Base-by-base conservation (phyloP, 805 yeast species). In the Soucietia sequanensis region DNA sequence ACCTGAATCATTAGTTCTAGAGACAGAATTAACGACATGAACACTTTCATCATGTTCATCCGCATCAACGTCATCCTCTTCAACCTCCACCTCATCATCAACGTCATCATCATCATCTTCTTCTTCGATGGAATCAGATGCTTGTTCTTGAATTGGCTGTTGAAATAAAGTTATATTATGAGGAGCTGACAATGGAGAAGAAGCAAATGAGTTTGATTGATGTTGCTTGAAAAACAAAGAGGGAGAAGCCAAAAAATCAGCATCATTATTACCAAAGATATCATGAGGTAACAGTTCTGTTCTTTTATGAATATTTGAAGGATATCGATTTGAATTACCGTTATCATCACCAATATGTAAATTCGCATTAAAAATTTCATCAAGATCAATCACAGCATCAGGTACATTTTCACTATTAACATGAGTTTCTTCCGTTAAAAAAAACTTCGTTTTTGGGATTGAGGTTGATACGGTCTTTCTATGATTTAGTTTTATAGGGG, bases 361-460 rank as follows among this genome's bases (percentile, higher is more conserved):
- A 33, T 54, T 54, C 4, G 64, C 62, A 35, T 60, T 54, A 17
- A 63, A 44, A 6, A 65, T 59, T 33, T 62, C 68, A 39, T 65
- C 70, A 29, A 65, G 51, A 37, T 65, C 72, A 16, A 65, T 65
- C 7, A 65, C 57, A 6, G 70, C 67, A 30, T 64, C 65, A 3
- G 70, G 70, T 2, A 62, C 48, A 33, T 58, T 59, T 24, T 58
- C 57, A 23, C 38, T 47, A 32, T 52, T 48, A 19, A 53, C 16
- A 6, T 38, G 45, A 3, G 60, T 52, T 39, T 60, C 65, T 30
- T 56, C 64, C 0, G 64, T 58, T 9, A 53, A 39, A 25, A 59
- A 60, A 34, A 58, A 54, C 23, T 46, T 53, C 7, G 58, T 50
- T 18, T 49, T 47, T 6, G 50, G 44, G 4, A 49, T 25, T n/a